Base-by-base conservation (phyloP, 2,329 filamentous ascomycete species). In the Alternaria ethzedia region DNA sequence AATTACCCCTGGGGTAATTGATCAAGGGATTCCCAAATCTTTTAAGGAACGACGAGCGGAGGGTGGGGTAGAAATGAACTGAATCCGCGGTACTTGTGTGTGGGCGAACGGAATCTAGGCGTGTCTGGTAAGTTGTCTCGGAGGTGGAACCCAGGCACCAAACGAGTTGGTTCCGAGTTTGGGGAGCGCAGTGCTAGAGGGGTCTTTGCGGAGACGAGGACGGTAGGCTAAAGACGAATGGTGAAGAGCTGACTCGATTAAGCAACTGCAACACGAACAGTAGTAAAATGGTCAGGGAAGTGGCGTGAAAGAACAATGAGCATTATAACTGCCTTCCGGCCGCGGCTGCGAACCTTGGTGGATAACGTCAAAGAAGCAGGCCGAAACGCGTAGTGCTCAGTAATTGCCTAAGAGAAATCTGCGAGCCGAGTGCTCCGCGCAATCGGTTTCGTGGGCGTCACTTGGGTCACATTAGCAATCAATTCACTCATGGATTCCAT, bases 381-480 rank as follows among this genome's bases (percentile, higher is more conserved):
- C 56, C 57, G 61, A 55, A 60, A 51, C 57, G 26, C 57, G 57
- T 26, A 60, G 55, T 63, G 57, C 50, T 55, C 61, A 51, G 57
- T 51, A 26, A 63, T 55, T 41, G 51, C 62, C 41, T 52, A 59
- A 36, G 51, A 28, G 43, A 60, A 63, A 60, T 63, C 52, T 49
- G 55, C 51, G 50, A 26, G 49, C 63, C 56, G 56, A 60, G 30
- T 9, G 21, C 43, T 61, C 61, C 59, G 56, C 64, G 57, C 49
- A 63, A 54, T 58, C 26, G 59, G 54, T 32, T 41, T 51, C 63
- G 57, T 63, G 57, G 63, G 57, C 30, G 63, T 55, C 30, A 46
- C 41, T 49, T 63, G 64, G 56, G 58, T 59, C 58, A 51, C 46
- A 64, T 69, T 69, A 69, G 67, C 67, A 69, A 67, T 69, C 60